Base-by-base conservation (phyloP, 2,329 filamentous ascomycete species). In the Hymenoscyphus repandus region DNA sequence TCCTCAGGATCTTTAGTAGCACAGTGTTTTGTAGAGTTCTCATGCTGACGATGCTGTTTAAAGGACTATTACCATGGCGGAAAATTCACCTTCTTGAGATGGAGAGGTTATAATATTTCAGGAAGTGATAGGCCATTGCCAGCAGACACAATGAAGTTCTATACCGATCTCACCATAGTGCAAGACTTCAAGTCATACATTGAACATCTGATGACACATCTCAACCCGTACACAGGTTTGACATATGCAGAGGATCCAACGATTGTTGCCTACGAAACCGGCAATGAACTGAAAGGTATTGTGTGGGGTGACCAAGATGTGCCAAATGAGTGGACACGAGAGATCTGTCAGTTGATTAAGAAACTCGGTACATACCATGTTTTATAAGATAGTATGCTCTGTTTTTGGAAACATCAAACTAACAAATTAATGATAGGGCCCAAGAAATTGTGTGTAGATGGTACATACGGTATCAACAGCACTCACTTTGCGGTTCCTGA, bases 11-110 rank as follows among this genome's bases (percentile, higher is more conserved):
- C 34, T 13, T 13, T 13, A 11, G 34, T 15, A 40, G 38, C 18
- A 11, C 38, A 5, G 10, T 40, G 17, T 20, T 20, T n/a, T 6
- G n/a, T 13, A 5, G 3, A 37, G 12, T 3, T 11, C 18, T 18
- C 17, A 17, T 40, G 17, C 38, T 40, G 17, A 40, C 17, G 11
- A 40, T 20, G 6, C 5, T 11, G 13, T 17, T 40, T 11, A 27
- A 32, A 71, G 66, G 70, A 76, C 58, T 76, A 75, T 56, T 76
- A 75, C 60, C 74, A 76, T 53, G 73, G 74, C 18, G 74, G 74
- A 6, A 75, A 75, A 59, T 76, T 72, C 63, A 66, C 67, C 55
- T 77, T 75, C 59, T 64, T 76, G 30, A 70, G 74, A 20, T 76
- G 69, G 68, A 64, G 64, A 15, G 73, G 73, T 6, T 67, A 72